Conservation (phyloP, 1,139 yeast species). For the Candida mesenterica region DNA sequence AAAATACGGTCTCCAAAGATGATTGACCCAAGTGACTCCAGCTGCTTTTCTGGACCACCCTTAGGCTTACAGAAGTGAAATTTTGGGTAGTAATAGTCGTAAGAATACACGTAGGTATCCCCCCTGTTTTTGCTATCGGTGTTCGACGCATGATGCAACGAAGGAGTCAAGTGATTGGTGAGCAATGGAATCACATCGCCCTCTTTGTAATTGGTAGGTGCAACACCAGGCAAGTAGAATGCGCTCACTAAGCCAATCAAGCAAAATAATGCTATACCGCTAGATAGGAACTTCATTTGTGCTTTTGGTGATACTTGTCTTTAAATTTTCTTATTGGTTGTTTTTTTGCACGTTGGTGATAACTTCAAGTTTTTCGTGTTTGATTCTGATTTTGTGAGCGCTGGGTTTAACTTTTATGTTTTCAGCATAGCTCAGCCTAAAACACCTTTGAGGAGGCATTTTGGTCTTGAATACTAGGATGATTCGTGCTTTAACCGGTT, state of each 20-base stretch:
- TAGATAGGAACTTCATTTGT: neutral
- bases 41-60: slow-evolving; percentile 68
- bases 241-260: slow-evolving; percentile 36
- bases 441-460: no score
- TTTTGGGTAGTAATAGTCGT: slow-evolving; percentile 81
- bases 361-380: no score
- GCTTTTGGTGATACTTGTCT: no score
- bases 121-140: slow-evolving; percentile 27
- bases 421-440: no score
- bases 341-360: neutral
- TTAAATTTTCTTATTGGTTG: neutral
- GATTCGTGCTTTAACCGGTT: no score
- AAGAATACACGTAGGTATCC: slow-evolving; percentile 63
- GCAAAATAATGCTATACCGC: neutral
- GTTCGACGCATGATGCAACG: slow-evolving; percentile 49
- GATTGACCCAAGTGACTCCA: slow-evolving; percentile 89
- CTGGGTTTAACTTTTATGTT: no score
- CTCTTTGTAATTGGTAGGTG: slow-evolving; percentile 80
- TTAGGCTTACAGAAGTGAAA: slow-evolving; percentile 82
- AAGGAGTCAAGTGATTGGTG: slow-evolving; percentile 89
- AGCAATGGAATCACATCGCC: slow-evolving; percentile 73
- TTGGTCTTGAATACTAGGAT: no score
- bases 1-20: slow-evolving; percentile 94
- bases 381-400: no score
- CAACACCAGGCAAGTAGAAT: slow-evolving; percentile 92